A percentile compares a stretch with the other conserved stretches of the same genome.
phyloP scores from a whole-genome alignment of 306 rosid species.

The Cicer bijugum region DNA sequence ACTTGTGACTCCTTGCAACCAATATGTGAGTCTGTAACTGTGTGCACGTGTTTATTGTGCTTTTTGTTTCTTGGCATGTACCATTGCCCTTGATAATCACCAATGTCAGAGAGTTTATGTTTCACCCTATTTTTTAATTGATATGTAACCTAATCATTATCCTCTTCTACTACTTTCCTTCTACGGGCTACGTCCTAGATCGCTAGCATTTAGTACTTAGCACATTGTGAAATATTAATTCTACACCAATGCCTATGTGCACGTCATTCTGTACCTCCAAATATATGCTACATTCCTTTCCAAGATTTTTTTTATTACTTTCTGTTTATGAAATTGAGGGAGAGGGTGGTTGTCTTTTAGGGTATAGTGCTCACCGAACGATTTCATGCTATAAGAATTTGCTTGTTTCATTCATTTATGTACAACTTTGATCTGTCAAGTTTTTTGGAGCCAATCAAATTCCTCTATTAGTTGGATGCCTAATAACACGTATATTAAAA shows the following conservation, averaged over 20 bases:
- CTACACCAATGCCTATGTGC: not conserved
- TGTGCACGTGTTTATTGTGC: not conserved
- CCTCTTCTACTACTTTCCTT: constrained; percentile 7
- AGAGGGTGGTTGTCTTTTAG: not conserved
- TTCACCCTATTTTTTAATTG: not conserved
- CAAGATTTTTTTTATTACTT: not conserved
- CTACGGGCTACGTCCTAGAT: not conserved
- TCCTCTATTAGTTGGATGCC: constrained; percentile 8
- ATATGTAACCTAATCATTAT: not conserved
- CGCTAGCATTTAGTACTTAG: not conserved
- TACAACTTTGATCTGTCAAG: not conserved
- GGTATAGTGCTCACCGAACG: constrained; percentile 14
- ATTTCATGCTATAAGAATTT: constrained; percentile 15
- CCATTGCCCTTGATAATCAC: constrained; percentile 2
- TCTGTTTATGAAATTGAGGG: constrained; percentile 3
- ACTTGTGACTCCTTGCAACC: constrained; percentile 12
- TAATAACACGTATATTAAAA: constrained; percentile 15
- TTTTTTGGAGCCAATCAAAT: not conserved
- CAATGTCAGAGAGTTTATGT: not conserved
- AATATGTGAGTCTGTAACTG: constrained; percentile 4
- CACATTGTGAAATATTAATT: constrained; percentile 2
- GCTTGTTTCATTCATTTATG: constrained; percentile 10
- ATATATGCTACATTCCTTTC: constrained; percentile 12
- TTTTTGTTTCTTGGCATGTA: constrained; percentile 14
- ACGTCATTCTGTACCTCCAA: not conserved